phyloP scores from a whole-genome alignment of 192 early-diverging fungal species.

The Linnemannia exigua region DNA sequence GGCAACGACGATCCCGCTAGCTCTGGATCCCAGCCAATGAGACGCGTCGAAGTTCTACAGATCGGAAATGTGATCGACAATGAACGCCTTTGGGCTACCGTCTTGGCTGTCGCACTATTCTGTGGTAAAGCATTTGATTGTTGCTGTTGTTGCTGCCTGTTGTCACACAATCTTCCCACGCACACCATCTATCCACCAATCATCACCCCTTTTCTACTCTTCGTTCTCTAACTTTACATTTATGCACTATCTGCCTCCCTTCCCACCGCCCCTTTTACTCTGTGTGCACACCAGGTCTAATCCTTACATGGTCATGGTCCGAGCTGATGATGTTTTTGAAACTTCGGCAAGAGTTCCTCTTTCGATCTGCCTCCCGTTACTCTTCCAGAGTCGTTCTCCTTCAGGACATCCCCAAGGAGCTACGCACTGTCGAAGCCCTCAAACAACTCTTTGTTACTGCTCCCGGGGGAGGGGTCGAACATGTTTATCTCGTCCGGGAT shows the following conservation, averaged over 20 bases:
- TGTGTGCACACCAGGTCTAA: background rate
- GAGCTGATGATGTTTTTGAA: slow-evolving; percentile 26
- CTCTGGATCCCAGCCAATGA: background rate
- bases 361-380: slow-evolving; percentile 7
- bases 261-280: background rate
- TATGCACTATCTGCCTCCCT: too few species aligned
- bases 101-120: slow-evolving; percentile 4
- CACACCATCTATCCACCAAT: background rate
- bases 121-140: slow-evolving; percentile 6
- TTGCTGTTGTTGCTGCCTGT: background rate
- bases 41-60: slow-evolving; percentile 21
- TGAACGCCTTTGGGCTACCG: slow-evolving; percentile 22
- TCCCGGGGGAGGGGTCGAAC: slow-evolving; percentile 26
- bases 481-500: slow-evolving; percentile 22
- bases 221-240: background rate
- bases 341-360: slow-evolving; percentile 23
- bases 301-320: slow-evolving; percentile 9
- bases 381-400: slow-evolving; percentile 28
- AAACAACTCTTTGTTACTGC: background rate
- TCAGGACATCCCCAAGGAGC: slow-evolving; percentile 5
- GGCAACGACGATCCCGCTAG: background rate
- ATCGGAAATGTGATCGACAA: slow-evolving; percentile 30
- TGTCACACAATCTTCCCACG: background rate
- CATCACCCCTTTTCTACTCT: background rate
- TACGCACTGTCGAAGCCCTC: slow-evolving; percentile 12